A percentile compares a stretch with the other conserved stretches of the same genome.
These are phyloP conservation scores for Candolleomyces eurysporus DNA, from an alignment of 768 basidiomycete genomes.

Conservation along the genomic window DNA sequence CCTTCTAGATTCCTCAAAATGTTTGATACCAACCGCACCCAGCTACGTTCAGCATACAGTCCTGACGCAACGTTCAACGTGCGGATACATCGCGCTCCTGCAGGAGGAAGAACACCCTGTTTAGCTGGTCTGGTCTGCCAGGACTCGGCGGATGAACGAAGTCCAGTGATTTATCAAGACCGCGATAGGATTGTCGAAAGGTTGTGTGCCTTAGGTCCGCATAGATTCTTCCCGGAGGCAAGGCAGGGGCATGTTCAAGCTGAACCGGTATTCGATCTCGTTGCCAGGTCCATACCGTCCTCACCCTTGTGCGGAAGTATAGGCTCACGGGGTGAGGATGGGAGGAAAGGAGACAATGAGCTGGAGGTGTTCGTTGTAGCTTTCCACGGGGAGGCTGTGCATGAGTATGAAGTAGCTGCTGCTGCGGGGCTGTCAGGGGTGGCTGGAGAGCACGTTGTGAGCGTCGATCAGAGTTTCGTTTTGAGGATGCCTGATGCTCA, in stretches of 20 bases:
- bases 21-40: conserved; percentile 1
- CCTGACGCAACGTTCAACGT: conserved; percentile 1
- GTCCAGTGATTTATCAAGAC: neutral
- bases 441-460: conserved; percentile 4
- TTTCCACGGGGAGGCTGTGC: conserved; percentile 4
- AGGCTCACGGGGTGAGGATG: neutral
- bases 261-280: no score
- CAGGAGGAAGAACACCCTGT: neutral
- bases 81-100: neutral
- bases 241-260: neutral
- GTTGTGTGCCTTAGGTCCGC: neutral
- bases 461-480: conserved; percentile 8
- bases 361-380: neutral
- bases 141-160: neutral
- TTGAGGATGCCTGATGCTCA: neutral
- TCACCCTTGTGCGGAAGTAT: neutral
- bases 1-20: conserved; percentile 1
- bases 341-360: neutral
- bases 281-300: neutral
- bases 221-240: neutral
- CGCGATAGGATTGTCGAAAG: neutral
- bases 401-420: neutral
- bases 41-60: neutral
- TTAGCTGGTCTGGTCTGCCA: neutral
- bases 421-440: neutral